phyloP scores from a whole-genome alignment of 2,329 filamentous ascomycete species.

The Ophiostoma sp. region DNA sequence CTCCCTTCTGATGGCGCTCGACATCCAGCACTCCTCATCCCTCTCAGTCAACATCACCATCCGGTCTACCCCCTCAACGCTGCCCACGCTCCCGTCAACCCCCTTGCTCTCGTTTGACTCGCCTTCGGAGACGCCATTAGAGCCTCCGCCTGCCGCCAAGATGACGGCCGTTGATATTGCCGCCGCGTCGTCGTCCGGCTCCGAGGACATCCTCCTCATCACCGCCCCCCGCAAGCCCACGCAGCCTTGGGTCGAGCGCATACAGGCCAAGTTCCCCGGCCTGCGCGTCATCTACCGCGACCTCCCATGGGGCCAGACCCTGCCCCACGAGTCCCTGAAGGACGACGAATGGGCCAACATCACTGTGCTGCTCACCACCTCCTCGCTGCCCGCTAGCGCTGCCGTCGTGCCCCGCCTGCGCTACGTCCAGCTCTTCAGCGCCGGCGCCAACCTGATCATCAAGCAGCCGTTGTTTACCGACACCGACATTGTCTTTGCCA shows the following conservation, averaged over 20 bases:
- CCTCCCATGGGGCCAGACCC: conserved; percentile 31
- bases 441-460: conserved; percentile 48
- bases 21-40: conserved; percentile 14
- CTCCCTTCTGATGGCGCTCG: conserved; percentile 6
- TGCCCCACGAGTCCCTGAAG: conserved; percentile 23
- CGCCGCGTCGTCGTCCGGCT: conserved; percentile 8
- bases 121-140: not conserved
- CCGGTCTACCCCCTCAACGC: conserved; percentile 4
- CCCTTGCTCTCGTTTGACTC: not conserved
- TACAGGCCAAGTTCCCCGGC: conserved; percentile 40
- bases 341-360: conserved; percentile 42
- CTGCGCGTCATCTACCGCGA: conserved; percentile 37
- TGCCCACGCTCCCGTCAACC: not conserved
- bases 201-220: conserved; percentile 45
- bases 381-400: conserved; percentile 36
- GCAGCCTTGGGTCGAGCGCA: conserved; percentile 33
- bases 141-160: not conserved
- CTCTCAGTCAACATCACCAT: conserved; percentile 17
- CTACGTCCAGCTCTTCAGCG: conserved; percentile 50
- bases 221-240: conserved; percentile 35
- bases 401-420: conserved; percentile 44
- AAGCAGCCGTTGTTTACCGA: conserved; percentile 45
- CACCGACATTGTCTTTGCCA: conserved; percentile 46
- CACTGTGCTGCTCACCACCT: conserved; percentile 38
- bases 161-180: conserved; percentile 20